Conservation (phyloP, 805 yeast species). For the Nakazawaea wickerhamii region DNA sequence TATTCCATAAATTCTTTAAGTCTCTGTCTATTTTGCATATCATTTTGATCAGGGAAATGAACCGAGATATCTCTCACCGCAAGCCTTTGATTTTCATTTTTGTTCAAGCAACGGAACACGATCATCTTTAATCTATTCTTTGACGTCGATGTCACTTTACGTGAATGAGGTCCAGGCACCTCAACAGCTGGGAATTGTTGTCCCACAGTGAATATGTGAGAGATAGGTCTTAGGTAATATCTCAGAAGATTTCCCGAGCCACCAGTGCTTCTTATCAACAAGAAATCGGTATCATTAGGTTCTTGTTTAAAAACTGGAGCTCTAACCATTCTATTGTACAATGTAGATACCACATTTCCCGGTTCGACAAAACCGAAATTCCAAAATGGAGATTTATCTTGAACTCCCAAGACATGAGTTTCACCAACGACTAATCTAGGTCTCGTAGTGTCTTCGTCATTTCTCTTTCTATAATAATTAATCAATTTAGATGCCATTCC, state of each 20-base stretch:
- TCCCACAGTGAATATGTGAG: slow-evolving; percentile 80
- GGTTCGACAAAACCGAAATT: slow-evolving; percentile 95
- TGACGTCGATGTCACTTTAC: slow-evolving; percentile 90
- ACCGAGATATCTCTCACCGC: slow-evolving; percentile 81
- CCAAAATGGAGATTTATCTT: slow-evolving; percentile 97
- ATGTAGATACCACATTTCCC: slow-evolving; percentile 89
- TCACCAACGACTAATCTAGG: slow-evolving; percentile 91
- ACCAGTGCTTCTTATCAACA: slow-evolving; percentile 75
- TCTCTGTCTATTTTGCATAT: slow-evolving; percentile 94
- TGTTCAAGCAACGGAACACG: slow-evolving; percentile 80
- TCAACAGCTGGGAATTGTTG: slow-evolving; percentile 91
- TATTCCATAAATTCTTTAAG: slow-evolving; percentile 97
- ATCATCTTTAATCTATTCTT: slow-evolving; percentile 91
- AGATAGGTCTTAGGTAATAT: slow-evolving; percentile 63
- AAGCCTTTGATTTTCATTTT: slow-evolving; percentile 65
- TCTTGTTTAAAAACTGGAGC: slow-evolving; percentile 94
- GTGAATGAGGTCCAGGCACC: slow-evolving; percentile 95
- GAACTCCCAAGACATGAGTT: slow-evolving; percentile 92
- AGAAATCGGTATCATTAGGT: slow-evolving; percentile 68
- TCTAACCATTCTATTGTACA: slow-evolving; percentile 84
- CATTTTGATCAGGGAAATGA: slow-evolving; percentile 96
- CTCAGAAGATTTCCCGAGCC: slow-evolving; percentile 60
- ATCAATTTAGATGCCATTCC: slow-evolving; percentile 96
- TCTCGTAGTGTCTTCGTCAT: slow-evolving; percentile 74
- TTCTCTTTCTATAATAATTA: slow-evolving; percentile 83